A percentile compares a stretch with the other conserved stretches of the same genome.
Evolutionary conservation across 768 basidiomycete species (phyloP).

Genomic region (Asterophora parasitica): DNA sequence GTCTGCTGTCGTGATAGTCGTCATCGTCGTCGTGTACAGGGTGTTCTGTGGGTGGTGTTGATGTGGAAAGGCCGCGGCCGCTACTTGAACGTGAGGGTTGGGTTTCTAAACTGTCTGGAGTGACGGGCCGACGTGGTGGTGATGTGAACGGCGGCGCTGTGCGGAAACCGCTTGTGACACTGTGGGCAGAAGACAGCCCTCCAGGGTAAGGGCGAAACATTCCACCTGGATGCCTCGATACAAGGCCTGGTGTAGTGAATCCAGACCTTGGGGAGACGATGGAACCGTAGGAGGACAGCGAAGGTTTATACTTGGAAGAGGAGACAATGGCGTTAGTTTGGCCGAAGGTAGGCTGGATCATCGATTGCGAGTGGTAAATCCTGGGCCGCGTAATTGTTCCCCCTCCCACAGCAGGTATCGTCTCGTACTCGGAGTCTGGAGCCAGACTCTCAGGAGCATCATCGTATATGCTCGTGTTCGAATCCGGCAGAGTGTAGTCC

Average conservation of each 20-base stretch:
- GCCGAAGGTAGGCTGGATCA: constrained; percentile 46
- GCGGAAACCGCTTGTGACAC: constrained; percentile 7
- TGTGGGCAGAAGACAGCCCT: constrained; percentile 7
- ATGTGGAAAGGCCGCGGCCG: constrained; percentile 37
- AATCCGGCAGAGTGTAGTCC: constrained; percentile 52
- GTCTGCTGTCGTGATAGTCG: constrained; percentile 15
- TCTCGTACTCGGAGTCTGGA: constrained; percentile 61
- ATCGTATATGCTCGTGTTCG: constrained; percentile 37
- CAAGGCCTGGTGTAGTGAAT: constrained; percentile 21
- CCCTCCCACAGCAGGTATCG: constrained; percentile 87
- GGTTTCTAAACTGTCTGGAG: constrained; percentile 49
- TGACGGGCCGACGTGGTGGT: constrained; percentile 33
- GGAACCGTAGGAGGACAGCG: constrained; percentile 13
- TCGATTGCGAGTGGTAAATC: constrained; percentile 80
- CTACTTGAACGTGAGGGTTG: constrained; percentile 46
- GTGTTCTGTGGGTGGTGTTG: constrained; percentile 41
- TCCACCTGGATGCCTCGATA: constrained; percentile 21
- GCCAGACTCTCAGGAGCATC: constrained; percentile 36
- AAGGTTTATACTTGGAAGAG: constrained; percentile 17
- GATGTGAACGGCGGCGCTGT: constrained; percentile 13
- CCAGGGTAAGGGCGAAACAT: constrained; percentile 23
- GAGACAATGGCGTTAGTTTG: constrained; percentile 15
- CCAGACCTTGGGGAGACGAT: constrained; percentile 18
- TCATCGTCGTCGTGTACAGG: constrained; percentile 20
- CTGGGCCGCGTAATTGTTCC: constrained; percentile 83